phyloP scores from a whole-genome alignment of 352 stramenopile species.

The Phytophthora fragariae region DNA sequence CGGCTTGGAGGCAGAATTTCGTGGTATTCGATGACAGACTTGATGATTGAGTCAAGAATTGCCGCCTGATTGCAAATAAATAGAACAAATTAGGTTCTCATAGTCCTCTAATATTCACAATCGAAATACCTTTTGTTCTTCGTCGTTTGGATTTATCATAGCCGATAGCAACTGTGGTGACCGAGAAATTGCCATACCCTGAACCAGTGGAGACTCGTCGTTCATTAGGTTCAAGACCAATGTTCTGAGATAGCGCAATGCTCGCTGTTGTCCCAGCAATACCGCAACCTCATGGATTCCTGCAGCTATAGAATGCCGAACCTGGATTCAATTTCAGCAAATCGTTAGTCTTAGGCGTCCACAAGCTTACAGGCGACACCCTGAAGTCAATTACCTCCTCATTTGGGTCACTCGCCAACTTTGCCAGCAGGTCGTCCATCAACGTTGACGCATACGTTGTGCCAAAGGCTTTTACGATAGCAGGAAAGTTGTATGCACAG shows the following conservation, averaged over 20 bases:
- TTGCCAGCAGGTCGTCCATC: constrained; percentile 77
- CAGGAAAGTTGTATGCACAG: constrained; percentile 85
- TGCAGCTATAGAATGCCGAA: constrained; percentile 71
- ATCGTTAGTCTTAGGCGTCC: neutral
- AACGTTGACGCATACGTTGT: constrained; percentile 59
- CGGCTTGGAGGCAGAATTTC: constrained; percentile 66
- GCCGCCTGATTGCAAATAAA: constrained; percentile 32
- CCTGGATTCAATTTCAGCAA: constrained; percentile 26
- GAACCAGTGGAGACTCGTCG: constrained; percentile 67
- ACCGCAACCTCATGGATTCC: constrained; percentile 78
- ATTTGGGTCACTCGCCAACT: constrained; percentile 57
- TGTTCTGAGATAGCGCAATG: constrained; percentile 69
- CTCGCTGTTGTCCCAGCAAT: constrained; percentile 68
- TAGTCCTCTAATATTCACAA: neutral
- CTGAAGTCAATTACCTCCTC: constrained; percentile 45
- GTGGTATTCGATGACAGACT: constrained; percentile 80
- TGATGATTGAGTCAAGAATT: constrained; percentile 67
- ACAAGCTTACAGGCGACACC: neutral
- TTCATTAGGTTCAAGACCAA: constrained; percentile 65
- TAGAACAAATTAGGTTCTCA: neutral
- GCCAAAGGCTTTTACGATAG: constrained; percentile 77
- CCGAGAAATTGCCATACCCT: constrained; percentile 68
- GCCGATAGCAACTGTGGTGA: constrained; percentile 57
- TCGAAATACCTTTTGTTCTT: constrained; percentile 71
- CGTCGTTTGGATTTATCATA: constrained; percentile 61